Base-by-base conservation (phyloP, 129 eudicot species). In the Flaveria sonorensis region DNA sequence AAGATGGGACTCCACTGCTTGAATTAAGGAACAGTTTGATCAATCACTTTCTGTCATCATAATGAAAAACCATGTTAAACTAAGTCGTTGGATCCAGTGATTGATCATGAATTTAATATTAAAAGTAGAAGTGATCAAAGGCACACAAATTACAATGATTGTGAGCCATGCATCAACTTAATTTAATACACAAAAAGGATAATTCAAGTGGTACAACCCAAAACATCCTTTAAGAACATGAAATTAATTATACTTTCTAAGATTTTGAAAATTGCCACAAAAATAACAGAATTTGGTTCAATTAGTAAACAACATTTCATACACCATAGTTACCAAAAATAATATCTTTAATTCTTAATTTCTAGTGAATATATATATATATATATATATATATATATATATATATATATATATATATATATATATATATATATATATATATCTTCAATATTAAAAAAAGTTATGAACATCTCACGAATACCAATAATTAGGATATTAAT, bases 31-130 rank as follows among this genome's bases (percentile, higher is more conserved):
- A 65, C 67, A 55, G 73, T 65, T 73, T 74, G 83, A 78, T 59
- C 84, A 69, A 69, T 87, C 82, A 73, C 85, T 86, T 79, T 82
- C 93, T 88, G 90, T 71, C 81, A 81, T 61, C 62, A 81, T 70
- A 67, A 81, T 61, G 81, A 78, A 70, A 79, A 56, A 82, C 40
- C 63, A 77, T 73, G 84, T 73, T 83, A 71, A 70, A 74, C 51
- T 48, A 46, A 70, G 79, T 53, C 84, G 77, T 89, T 75, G 91
- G 88, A 89, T 89, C 95, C 77, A 63, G 88, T 77, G 87, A 82
- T 75, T 79, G 65, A 32, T 67, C 14, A 60, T 60, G 64, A 21
- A 79, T 67, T 45, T 24, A 74, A n/a, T 53, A 67, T 68, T 65
- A 80, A 79, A 56, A 73, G 76, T 74, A 46, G 68, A 80, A 68